Percentiles rank a stretch among this genome's conserved stretches.
These are phyloP conservation scores for Polyporus tsugae DNA, from an alignment of 1,284 basidiomycete species.

Conservation along the genomic window DNA sequence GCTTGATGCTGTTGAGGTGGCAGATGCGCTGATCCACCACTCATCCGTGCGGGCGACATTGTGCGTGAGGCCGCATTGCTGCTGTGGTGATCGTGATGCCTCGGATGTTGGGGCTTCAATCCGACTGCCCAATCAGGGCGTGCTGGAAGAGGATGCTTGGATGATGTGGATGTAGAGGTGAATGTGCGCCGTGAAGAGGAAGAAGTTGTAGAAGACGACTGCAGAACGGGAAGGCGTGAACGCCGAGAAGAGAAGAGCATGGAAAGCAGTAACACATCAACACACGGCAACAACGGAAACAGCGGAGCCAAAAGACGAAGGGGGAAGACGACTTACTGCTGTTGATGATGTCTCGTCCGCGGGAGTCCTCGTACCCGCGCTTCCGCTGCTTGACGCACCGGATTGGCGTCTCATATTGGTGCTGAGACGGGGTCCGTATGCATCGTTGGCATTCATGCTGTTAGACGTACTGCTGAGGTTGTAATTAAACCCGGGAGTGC, in stretches of 20 bases:
- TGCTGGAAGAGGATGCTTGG: conserved; percentile 79
- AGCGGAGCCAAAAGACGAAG: conserved; percentile 26
- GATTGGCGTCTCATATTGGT: conserved; percentile 54
- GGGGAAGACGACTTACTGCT: conserved; percentile 60
- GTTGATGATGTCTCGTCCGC: conserved; percentile 79
- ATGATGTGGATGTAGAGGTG: conserved; percentile 70
- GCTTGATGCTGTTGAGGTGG: conserved; percentile 41
- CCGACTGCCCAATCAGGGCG: conserved; percentile 88
- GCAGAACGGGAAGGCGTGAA: conserved; percentile 20
- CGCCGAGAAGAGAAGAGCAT: conserved; percentile 23
- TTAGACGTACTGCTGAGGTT: conserved; percentile 58
- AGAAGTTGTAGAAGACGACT: conserved; percentile 79
- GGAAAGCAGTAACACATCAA: conserved; percentile 29
- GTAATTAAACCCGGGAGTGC: conserved; percentile 50
- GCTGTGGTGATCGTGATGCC: conserved; percentile 53
- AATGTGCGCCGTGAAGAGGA: conserved; percentile 79
- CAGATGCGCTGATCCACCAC: conserved; percentile 36
- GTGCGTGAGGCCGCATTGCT: conserved; percentile 42
- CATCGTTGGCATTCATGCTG: conserved; percentile 49
- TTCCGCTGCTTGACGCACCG: conserved; percentile 58
- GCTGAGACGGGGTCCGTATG: conserved; percentile 70
- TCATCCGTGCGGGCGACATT: conserved; percentile 52
- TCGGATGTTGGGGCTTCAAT: conserved; percentile 67
- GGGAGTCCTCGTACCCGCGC: conserved; percentile 64
- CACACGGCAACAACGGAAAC: conserved; percentile 17